A percentile compares a stretch with the other conserved stretches of the same genome.
phyloP scores from a whole-genome alignment of 2,329 filamentous ascomycete genomes.

The Cytospora piceicola region DNA sequence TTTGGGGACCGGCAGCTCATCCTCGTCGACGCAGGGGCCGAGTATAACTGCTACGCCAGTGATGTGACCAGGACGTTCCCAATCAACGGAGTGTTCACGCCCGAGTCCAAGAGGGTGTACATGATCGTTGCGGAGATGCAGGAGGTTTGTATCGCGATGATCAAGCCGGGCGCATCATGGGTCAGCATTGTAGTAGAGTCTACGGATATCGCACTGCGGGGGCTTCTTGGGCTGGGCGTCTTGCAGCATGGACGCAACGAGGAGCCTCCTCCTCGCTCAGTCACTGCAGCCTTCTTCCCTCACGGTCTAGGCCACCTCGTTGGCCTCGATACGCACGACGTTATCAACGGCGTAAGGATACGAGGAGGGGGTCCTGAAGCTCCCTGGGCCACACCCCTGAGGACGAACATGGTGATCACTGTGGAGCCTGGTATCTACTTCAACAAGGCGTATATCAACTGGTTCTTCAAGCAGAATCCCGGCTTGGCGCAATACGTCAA shows the following conservation, averaged over 20 bases:
- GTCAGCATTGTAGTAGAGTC: constrained; percentile 74
- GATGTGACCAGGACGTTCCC: constrained; percentile 92
- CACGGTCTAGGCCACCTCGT: constrained; percentile 78
- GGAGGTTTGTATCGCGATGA: constrained; percentile 67
- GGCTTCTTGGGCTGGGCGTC: constrained; percentile 73
- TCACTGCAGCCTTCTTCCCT: constrained; percentile 69
- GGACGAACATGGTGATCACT: constrained; percentile 72
- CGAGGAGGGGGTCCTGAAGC: constrained; percentile 22
- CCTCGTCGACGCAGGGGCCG: constrained; percentile 84
- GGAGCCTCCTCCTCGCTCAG: constrained; percentile 51
- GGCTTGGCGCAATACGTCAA: constrained; percentile 68
- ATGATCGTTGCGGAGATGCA: constrained; percentile 83
- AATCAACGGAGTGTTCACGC: constrained; percentile 68
- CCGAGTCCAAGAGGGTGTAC: constrained; percentile 75
- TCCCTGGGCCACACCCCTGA: constrained; percentile 43
- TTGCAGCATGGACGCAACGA: constrained; percentile 61
- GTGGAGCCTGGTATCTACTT: constrained; percentile 73
- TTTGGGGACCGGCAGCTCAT: constrained; percentile 73
- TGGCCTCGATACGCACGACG: constrained; percentile 44
- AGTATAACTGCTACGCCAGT: constrained; percentile 83
- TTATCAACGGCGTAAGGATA: constrained; percentile 31
- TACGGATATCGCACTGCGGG: constrained; percentile 71
- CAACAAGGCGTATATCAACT: constrained; percentile 68
- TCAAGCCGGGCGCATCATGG: constrained; percentile 72
- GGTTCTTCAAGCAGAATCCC: constrained; percentile 60